phyloP scores from a whole-genome alignment of 352 stramenopile species.

The Aphanomyces astaci region DNA sequence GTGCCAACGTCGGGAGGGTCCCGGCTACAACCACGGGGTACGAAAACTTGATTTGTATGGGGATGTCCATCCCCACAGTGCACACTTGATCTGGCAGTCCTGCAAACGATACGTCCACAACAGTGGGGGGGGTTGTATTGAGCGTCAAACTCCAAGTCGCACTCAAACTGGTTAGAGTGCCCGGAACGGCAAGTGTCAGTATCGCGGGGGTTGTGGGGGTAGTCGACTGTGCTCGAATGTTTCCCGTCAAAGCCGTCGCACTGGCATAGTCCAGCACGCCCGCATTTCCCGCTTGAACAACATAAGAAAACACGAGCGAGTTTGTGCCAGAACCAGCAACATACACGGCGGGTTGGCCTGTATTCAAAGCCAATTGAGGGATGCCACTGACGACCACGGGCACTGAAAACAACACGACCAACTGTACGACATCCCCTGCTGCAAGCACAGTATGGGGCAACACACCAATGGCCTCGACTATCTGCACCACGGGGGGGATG shows the following conservation, averaged over 20 bases:
- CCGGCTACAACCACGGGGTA: slow-evolving; percentile 35
- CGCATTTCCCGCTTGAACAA: slow-evolving; percentile 32
- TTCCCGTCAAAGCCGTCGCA: slow-evolving; percentile 28
- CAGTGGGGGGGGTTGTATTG: slow-evolving; percentile 33
- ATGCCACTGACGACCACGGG: slow-evolving; percentile 7
- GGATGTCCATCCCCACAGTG: slow-evolving; percentile 33
- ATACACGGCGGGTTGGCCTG: slow-evolving; percentile 10
- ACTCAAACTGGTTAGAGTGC: slow-evolving; percentile 34
- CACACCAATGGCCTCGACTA: slow-evolving; percentile 30
- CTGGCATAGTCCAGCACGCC: slow-evolving; percentile 35
- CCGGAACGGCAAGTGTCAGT: slow-evolving; percentile 30
- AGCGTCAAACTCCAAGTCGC: slow-evolving; percentile 32
- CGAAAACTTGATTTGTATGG: slow-evolving; percentile 42
- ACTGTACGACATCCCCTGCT: slow-evolving; percentile 32
- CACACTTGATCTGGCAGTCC: slow-evolving; percentile 27
- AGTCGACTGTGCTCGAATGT: slow-evolving; percentile 40
- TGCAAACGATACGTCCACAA: slow-evolving; percentile 30
- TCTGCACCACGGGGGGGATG: slow-evolving; percentile 32
- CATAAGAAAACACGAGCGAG: slow-evolving; percentile 39
- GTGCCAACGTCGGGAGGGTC: slow-evolving; percentile 25
- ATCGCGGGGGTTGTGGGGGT: slow-evolving; percentile 32
- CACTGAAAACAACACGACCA: slow-evolving; percentile 15
- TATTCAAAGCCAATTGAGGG: not conserved
- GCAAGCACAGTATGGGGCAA: slow-evolving; percentile 32
- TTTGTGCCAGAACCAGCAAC: slow-evolving; percentile 22